A percentile compares a stretch with the other conserved stretches of the same genome.
Conservation (phyloP, 257 asterid species). For the Lantana camara region DNA sequence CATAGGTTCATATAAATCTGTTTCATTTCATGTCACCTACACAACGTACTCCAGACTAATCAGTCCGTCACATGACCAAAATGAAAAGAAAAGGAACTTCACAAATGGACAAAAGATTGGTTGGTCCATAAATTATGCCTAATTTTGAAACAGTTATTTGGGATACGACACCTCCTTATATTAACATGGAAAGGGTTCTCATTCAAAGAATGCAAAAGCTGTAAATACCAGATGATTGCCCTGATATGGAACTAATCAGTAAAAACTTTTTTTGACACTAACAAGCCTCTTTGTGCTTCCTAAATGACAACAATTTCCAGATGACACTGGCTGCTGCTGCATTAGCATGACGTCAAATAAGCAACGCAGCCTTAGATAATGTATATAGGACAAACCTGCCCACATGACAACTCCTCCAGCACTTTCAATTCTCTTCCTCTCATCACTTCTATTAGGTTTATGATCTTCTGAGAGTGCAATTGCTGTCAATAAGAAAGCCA, state of each 20-base stretch:
- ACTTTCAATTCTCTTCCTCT: slow-evolving; percentile 93
- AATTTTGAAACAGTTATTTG: slow-evolving; percentile 2
- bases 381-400: slow-evolving; percentile 72
- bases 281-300: neutral
- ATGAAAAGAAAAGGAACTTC: neutral
- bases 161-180: slow-evolving; percentile 10
- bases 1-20: neutral
- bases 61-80: slow-evolving; percentile 11
- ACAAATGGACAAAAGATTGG: slow-evolving; percentile 4
- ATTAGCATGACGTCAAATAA: slow-evolving; percentile 10
- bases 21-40: neutral
- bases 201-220: neutral
- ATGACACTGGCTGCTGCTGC: slow-evolving; percentile 7
- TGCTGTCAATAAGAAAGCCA: slow-evolving; percentile 58
- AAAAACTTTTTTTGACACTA: neutral
- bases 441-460: slow-evolving; percentile 96
- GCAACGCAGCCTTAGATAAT: slow-evolving; percentile 7
- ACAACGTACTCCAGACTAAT: slow-evolving; percentile 14
- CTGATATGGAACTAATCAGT: neutral
- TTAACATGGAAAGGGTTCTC: slow-evolving; percentile 14
- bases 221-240: neutral
- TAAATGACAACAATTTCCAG: slow-evolving; percentile 11
- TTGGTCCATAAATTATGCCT: slow-evolving; percentile 16
- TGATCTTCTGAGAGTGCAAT: slow-evolving; percentile 97
- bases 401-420: slow-evolving; percentile 99